Evolutionary conservation across 2,329 filamentous ascomycete genomes (phyloP).

Genomic region (Chrysoporthe austroafricana): DNA sequence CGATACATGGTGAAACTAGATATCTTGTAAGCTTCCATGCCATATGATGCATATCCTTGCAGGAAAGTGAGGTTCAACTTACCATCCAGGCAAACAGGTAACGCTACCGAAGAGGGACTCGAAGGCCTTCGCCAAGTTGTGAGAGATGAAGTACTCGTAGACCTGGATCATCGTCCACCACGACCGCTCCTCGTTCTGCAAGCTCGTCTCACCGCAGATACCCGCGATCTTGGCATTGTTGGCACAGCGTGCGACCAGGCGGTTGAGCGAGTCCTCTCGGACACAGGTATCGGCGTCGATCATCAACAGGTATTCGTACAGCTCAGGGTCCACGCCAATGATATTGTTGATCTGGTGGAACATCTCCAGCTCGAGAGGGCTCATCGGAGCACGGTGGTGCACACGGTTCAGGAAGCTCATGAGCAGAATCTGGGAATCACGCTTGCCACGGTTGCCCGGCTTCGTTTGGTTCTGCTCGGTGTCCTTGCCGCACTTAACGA

Average conservation of each 20-base stretch:
- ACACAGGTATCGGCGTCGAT: slow-evolving; percentile 97
- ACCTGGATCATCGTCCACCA: slow-evolving; percentile 99
- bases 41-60: slow-evolving; percentile 10
- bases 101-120: slow-evolving; percentile 97
- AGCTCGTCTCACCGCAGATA: slow-evolving; percentile 94
- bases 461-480: slow-evolving; percentile 90
- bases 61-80: slow-evolving; percentile 47
- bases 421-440: slow-evolving; percentile 93
- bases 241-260: slow-evolving; percentile 87
- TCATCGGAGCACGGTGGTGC: slow-evolving; percentile 93
- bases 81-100: slow-evolving; percentile 99
- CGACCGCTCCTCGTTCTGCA: slow-evolving; percentile 91
- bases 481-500: slow-evolving; percentile 97
- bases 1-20: slow-evolving; percentile 98
- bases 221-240: slow-evolving; percentile 96
- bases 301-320: slow-evolving; percentile 98
- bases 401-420: slow-evolving; percentile 99
- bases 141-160: slow-evolving; percentile 99
- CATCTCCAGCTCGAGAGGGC: slow-evolving; percentile 93
- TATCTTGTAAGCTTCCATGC: slow-evolving; percentile 40
- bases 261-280: slow-evolving; percentile 86
- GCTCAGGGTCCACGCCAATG: slow-evolving; percentile 94
- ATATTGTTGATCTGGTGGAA: slow-evolving; percentile 99
- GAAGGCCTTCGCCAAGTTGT: slow-evolving; percentile 95
- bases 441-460: slow-evolving; percentile 97